Conservation (phyloP, 768 basidiomycete species). For the Amanita pallidorosea region DNA sequence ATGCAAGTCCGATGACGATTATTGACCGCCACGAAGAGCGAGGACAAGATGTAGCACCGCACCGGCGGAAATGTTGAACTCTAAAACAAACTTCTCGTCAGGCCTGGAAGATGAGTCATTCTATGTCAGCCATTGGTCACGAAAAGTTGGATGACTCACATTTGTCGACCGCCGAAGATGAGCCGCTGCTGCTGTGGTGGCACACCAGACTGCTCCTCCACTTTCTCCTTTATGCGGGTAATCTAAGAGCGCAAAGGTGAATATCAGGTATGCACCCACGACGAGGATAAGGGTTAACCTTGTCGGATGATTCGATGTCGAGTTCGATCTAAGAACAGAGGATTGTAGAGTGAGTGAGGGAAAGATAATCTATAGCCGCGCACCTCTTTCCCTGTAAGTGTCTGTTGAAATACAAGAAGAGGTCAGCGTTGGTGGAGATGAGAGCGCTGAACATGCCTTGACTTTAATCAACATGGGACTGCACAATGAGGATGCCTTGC, state of each 20-base stretch:
- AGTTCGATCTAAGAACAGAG: constrained; percentile 64
- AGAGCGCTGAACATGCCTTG: constrained; percentile 40
- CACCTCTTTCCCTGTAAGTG: constrained; percentile 96
- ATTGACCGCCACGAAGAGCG: constrained; percentile 84
- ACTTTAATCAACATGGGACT: constrained; percentile 76
- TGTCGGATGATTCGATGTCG: constrained; percentile 86
- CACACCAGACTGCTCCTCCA: constrained; percentile 97
- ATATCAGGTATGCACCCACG: neutral
- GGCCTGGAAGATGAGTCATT: constrained; percentile 37
- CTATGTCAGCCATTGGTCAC: too few relatives aligned
- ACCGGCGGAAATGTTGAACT: constrained; percentile 77
- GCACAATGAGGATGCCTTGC: neutral
- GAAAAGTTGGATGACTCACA: constrained; percentile 42
- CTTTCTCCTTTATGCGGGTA: constrained; percentile 90
- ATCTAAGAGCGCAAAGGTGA: constrained; percentile 42
- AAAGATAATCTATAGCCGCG: constrained; percentile 7
- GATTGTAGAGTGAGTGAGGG: constrained; percentile 5
- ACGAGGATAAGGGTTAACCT: constrained; percentile 29
- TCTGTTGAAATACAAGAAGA: constrained; percentile 47
- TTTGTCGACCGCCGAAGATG: constrained; percentile 87
- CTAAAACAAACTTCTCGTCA: constrained; percentile 85
- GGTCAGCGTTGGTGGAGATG: neutral
- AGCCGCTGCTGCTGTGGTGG: constrained; percentile 93
- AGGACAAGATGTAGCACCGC: constrained; percentile 90
- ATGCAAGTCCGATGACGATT: constrained; percentile 12